Evolutionary conservation across 2,329 filamentous ascomycete species (phyloP), one percentile per base, ranked within the genome.

Genomic region (Setomelanomma holmii): DNA sequence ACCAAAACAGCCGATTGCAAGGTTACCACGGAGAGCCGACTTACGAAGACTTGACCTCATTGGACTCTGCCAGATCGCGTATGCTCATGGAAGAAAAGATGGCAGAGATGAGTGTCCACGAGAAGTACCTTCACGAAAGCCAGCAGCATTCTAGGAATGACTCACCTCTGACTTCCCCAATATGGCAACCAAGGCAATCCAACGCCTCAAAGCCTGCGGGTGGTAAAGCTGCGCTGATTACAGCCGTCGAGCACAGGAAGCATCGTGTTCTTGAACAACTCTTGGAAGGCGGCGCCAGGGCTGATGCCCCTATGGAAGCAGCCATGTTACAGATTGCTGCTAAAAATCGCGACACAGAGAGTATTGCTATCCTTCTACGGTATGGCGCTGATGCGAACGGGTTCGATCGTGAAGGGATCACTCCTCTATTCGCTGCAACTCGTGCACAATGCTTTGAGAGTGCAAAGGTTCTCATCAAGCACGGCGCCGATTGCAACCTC

Each of bases 181-280:
- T 53, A 14, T 68, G 62, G 63, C 45, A 51, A 10, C 58, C 64
- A 8, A 56, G 70, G 39, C 64, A 68, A 20, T 51, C 50, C 5
- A 51, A 57, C 6, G 56, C 60, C 11, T 69, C 69, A 5, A 67
- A 69, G 40, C 56, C 68, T 19, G 58, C 67, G 12, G 69, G 67
- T 27, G 70, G 74, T 7, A 76, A 73, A 51, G 62, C 63, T 21
- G 73, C 63, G 20, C 56, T 79, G 72, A 14, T 80, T 79, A 82
- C 84, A 19, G 85, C 81, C 3, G 84, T 85, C 0, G 81, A 82
- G 44, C 79, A 89, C 4, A 78, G 87, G 58, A 87, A 88, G 72
- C 88, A 89, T 55, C 85, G 86, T 10, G 84, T 84, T 11, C 60
- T 73, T 11, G 67, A 71, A 45, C 68, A 73, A 40, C 52, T 73